Base-by-base conservation (phyloP, 495 filamentous ascomycete genomes). In the Alectoria sarmentosa region DNA sequence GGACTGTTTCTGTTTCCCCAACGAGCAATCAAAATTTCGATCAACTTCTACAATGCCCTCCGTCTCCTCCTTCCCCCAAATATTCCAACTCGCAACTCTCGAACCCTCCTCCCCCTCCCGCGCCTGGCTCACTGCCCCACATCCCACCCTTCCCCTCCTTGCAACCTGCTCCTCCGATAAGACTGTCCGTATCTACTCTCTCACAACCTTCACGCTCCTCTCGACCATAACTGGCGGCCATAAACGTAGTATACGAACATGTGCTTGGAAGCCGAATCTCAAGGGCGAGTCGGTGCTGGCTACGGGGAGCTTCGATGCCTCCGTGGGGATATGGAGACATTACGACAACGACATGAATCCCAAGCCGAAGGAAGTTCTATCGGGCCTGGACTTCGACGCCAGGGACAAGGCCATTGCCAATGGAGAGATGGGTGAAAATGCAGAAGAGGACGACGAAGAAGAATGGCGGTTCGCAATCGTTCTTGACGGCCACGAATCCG, bases 401-500 rank as follows among this genome's bases (percentile, higher is more conserved):
- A 30, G 42, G 56, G 57, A 55, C 39, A 44, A 41, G 49, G 48
- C 59, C 38, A 23, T 58, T 1, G 58, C 63, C 14, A 60, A 57
- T 0, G 61, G 66, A 8, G 58, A n/a, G 8, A 58, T 58, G 11
- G 61, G 66, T 15, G 66, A 69, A 28, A 57, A 70, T 36, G 58
- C 41, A 9, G 68, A 66, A 1, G 69, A 72, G 6, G 86, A 87
- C 0, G 84, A 86, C 0, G 85, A 89, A 0, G 89, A 92, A 28
- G 90, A 91, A 60, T 98, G 92, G 91, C 86, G 87, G 21, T 92
- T 95, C 67, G 85, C 88, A 0, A 82, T 96, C 19, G 86, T 96
- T 0, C 81, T 98, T 0, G 93, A 96, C 67, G 94, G 94, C 0
- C 94, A 98, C 69, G 93, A 97, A 57, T 90, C 87, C 61, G 94